These are phyloP conservation scores for Polytrichum formosum DNA, from an alignment of 225 moss, liverwort and hornwort genomes.

Conservation along the genomic window DNA sequence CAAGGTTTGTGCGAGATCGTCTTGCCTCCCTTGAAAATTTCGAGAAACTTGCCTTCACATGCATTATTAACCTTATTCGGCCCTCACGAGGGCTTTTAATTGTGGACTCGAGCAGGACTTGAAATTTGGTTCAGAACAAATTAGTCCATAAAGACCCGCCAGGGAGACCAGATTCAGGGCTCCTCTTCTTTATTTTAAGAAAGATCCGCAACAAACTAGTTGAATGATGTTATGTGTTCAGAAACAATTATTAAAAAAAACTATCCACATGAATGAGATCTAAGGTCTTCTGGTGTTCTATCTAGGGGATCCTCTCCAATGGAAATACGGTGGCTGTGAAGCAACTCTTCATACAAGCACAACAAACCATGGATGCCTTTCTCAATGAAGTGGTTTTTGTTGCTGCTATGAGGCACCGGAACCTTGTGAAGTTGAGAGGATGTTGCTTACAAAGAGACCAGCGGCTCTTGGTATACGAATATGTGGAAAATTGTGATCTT, in stretches of 20 bases:
- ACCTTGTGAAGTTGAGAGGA: conserved; percentile 61
- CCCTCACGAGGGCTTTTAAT: too few relatives aligned
- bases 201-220: not conserved
- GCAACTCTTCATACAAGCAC: conserved; percentile 42
- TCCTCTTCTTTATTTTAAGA: not conserved
- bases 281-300: not conserved
- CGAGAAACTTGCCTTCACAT: too few relatives aligned
- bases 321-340: conserved; percentile 42
- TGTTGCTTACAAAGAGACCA: conserved; percentile 52
- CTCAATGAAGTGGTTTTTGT: conserved; percentile 60
- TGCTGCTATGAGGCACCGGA: conserved; percentile 57
- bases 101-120: too few relatives aligned
- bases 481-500: conserved; percentile 46
- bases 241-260: not conserved
- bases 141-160: too few relatives aligned
- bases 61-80: too few relatives aligned
- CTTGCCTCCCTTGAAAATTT: too few relatives aligned
- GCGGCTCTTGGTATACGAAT: conserved; percentile 58
- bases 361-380: conserved; percentile 44
- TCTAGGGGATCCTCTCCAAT: conserved; percentile 33
- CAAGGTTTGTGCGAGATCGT: conserved; percentile 28
- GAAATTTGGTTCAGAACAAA: not conserved
- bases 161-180: too few relatives aligned
- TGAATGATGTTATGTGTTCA: not conserved
- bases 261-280: not conserved